Conservation (phyloP, 2,329 filamentous ascomycete genomes). For the Coniochaeta prunicola region DNA sequence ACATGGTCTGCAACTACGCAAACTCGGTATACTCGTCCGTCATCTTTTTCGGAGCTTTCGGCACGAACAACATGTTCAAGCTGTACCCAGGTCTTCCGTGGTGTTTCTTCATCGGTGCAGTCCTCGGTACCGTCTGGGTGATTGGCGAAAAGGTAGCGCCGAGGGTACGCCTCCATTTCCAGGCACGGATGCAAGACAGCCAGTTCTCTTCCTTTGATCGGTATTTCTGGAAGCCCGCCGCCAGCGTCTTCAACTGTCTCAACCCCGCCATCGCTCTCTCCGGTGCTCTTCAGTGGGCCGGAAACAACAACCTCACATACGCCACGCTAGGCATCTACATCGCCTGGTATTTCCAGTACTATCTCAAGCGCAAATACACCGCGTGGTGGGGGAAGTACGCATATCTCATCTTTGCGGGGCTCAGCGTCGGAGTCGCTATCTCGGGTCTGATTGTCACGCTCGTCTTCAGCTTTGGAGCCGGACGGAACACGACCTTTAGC, state of each 20-base stretch:
- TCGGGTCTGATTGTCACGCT: constrained; percentile 35
- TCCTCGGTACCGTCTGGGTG: constrained; percentile 21
- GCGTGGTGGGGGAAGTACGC: constrained; percentile 22
- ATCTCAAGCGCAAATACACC: constrained; percentile 17
- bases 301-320: constrained; percentile 20
- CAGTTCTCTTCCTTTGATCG: constrained; percentile 12
- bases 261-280: constrained; percentile 17
- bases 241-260: constrained; percentile 7
- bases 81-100: constrained; percentile 15
- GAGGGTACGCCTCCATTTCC: constrained; percentile 8
- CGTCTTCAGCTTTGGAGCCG: constrained; percentile 20
- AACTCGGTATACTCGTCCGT: neutral
- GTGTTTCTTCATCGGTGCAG: constrained; percentile 25
- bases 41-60: constrained; percentile 22
- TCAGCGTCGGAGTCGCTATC: constrained; percentile 23
- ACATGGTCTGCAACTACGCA: constrained; percentile 2
- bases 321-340: constrained; percentile 21
- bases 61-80: constrained; percentile 4
- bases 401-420: constrained; percentile 17
- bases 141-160: constrained; percentile 17
- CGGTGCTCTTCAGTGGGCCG: constrained; percentile 20
- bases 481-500: neutral
- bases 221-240: constrained; percentile 15
- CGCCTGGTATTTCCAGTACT: constrained; percentile 19
- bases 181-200: constrained; percentile 9